phyloP scores from a whole-genome alignment of 2,329 filamentous ascomycete genomes.

The Cercospora sp. region DNA sequence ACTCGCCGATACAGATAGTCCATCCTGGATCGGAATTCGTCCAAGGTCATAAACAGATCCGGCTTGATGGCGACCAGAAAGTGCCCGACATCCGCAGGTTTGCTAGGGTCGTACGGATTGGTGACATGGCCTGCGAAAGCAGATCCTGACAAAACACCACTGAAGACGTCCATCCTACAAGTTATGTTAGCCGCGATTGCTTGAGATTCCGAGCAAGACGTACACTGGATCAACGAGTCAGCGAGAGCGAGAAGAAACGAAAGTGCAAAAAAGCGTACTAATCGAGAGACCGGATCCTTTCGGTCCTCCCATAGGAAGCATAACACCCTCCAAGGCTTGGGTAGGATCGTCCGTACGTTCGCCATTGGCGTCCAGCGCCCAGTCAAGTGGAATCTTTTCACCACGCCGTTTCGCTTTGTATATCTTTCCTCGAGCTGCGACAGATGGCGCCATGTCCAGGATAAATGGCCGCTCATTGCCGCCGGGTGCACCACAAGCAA shows the following conservation, averaged over 20 bases:
- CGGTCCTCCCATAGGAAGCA: slow-evolving; percentile 82
- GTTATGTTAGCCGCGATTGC: slow-evolving; percentile 1
- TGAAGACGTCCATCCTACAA: slow-evolving; percentile 75
- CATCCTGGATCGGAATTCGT: slow-evolving; percentile 49
- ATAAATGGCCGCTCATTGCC: slow-evolving; percentile 64
- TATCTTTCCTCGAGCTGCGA: slow-evolving; percentile 71
- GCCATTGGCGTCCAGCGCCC: slow-evolving; percentile 74
- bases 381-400: slow-evolving; percentile 69
- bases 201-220: neutral
- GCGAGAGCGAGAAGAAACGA: neutral
- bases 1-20: slow-evolving; percentile 59
- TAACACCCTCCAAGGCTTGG: slow-evolving; percentile 70
- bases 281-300: slow-evolving; percentile 76
- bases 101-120: slow-evolving; percentile 66
- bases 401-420: slow-evolving; percentile 67
- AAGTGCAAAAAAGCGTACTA: slow-evolving; percentile 51
- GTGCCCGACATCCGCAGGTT: slow-evolving; percentile 47
- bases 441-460: slow-evolving; percentile 70
- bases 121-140: slow-evolving; percentile 78
- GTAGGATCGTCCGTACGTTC: slow-evolving; percentile 57
- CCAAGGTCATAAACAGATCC: slow-evolving; percentile 39
- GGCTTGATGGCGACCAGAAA: slow-evolving; percentile 41
- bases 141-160: slow-evolving; percentile 72
- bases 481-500: slow-evolving; percentile 74
- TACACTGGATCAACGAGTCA: neutral